Evolutionary conservation across 2,329 filamentous ascomycete genomes (phyloP).

Genomic region (Aspergillus awamori): DNA sequence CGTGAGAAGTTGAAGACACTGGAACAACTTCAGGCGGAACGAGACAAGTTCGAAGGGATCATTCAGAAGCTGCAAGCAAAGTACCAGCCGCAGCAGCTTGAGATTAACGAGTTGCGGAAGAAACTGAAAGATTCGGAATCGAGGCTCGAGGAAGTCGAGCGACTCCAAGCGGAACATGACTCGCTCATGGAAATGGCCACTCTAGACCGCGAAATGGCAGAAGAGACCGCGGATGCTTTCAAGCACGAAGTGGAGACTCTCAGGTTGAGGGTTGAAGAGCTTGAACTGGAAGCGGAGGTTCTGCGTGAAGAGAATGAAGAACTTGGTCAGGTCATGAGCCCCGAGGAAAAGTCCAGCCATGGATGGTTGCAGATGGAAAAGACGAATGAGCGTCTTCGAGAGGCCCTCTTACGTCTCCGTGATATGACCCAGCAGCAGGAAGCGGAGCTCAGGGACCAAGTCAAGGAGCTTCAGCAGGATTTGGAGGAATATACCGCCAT

Average conservation of each 20-base stretch:
- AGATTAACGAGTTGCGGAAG: conserved; percentile 74
- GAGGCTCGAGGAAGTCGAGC: conserved; percentile 69
- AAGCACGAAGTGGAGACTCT: conserved; percentile 79
- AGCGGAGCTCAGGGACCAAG: conserved; percentile 73
- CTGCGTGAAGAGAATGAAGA: conserved; percentile 85
- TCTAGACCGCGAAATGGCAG: conserved; percentile 92
- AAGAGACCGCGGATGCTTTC: conserved; percentile 82
- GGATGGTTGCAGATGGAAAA: conserved; percentile 92
- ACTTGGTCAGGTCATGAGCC: conserved; percentile 78
- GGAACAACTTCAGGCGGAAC: conserved; percentile 69
- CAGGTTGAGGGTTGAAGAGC: conserved; percentile 76
- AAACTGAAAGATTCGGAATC: conserved; percentile 75
- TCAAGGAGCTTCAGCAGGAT: conserved; percentile 73
- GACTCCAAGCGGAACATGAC: conserved; percentile 80
- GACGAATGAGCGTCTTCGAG: conserved; percentile 82
- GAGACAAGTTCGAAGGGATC: conserved; percentile 67
- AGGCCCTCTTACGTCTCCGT: conserved; percentile 79
- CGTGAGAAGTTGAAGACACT: conserved; percentile 79
- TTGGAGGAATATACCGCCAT: conserved; percentile 67
- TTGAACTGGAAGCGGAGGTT: conserved; percentile 85
- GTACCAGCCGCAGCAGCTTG: conserved; percentile 80
- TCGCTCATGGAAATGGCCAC: conserved; percentile 81
- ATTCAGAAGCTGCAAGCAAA: conserved; percentile 91
- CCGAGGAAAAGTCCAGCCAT: conserved; percentile 82
- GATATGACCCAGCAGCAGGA: conserved; percentile 88